These are phyloP conservation scores for Monilinia aucupariae DNA, from an alignment of 2,329 filamentous ascomycete species.

Conservation along the genomic window DNA sequence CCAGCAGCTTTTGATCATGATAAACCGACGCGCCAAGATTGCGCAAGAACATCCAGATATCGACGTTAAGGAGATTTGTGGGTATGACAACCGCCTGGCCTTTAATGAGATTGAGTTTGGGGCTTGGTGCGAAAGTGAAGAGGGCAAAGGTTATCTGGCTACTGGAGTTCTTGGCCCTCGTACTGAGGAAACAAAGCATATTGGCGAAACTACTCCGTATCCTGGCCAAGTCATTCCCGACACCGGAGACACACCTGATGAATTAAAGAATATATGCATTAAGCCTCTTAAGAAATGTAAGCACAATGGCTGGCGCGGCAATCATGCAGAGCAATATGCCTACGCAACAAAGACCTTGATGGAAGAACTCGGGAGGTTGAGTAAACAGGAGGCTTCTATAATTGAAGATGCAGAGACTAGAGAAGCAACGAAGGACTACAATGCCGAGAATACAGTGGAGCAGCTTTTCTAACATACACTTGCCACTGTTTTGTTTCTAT, in stretches of 20 bases:
- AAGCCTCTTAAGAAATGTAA: conserved; percentile 28
- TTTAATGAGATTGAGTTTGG: conserved; percentile 32
- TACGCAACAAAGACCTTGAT: conserved; percentile 20
- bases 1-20: conserved; percentile 27
- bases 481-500: not conserved
- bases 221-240: conserved; percentile 21
- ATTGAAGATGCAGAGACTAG: conserved; percentile 32
- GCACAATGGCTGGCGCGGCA: conserved; percentile 28
- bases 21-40: conserved; percentile 26
- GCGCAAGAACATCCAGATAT: conserved; percentile 24
- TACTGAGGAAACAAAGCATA: conserved; percentile 25
- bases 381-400: conserved; percentile 24
- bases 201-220: conserved; percentile 21
- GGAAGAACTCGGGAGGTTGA: conserved; percentile 24
- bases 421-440: conserved; percentile 30
- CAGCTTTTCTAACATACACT: conserved; percentile 22
- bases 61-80: conserved; percentile 29
- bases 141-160: conserved; percentile 27
- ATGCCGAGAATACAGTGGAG: conserved; percentile 28
- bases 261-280: conserved; percentile 30
- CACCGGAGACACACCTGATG: conserved; percentile 18
- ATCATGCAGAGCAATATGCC: conserved; percentile 27
- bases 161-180: conserved; percentile 31
- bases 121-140: conserved; percentile 25
- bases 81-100: conserved; percentile 33